These are phyloP conservation scores for Zelonia costaricensis DNA, from an alignment of 208 protist genomes.

Conservation along the genomic window DNA sequence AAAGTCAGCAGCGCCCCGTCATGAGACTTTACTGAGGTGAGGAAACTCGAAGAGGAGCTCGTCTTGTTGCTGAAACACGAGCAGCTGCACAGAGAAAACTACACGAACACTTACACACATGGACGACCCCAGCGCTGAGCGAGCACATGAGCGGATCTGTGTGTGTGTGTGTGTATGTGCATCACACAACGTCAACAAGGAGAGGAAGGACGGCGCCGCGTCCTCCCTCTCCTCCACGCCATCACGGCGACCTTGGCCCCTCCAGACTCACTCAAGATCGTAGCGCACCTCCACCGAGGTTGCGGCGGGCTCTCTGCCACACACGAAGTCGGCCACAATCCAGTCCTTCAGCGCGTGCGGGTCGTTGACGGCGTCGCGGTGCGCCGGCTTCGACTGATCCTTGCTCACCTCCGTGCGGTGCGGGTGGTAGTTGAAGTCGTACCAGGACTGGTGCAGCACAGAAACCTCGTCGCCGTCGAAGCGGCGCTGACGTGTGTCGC, in stretches of 20 bases:
- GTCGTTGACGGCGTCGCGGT: conserved; percentile 68
- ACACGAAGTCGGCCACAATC: conserved; percentile 79
- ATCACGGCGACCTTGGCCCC: too few species aligned
- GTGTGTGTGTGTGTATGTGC: too few species aligned
- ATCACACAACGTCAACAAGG: too few species aligned
- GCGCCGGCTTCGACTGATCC: conserved; percentile 30
- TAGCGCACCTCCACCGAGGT: conserved; percentile 40
- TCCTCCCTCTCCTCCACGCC: too few species aligned
- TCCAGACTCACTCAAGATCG: conserved; percentile 48
- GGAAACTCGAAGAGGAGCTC: too few species aligned
- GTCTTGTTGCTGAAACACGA: too few species aligned
- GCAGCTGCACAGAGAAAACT: too few species aligned
- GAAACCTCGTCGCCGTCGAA: conserved; percentile 11
- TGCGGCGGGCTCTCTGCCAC: conserved; percentile 14
- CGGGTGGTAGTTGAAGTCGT: conserved; percentile 64
- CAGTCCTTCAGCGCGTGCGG: conserved; percentile 45
- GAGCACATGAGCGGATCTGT: too few species aligned
- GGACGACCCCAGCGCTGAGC: too few species aligned
- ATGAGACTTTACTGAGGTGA: too few species aligned
- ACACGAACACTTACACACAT: too few species aligned
- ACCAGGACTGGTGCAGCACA: conserved; percentile 56
- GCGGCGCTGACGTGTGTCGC: conserved; percentile 10
- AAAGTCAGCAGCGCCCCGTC: too few species aligned
- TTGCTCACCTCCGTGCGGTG: conserved; percentile 13
- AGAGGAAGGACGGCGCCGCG: conserved; percentile 20